Conservation (phyloP, 2,329 filamentous ascomycete genomes). For the Xylariales sp. region DNA sequence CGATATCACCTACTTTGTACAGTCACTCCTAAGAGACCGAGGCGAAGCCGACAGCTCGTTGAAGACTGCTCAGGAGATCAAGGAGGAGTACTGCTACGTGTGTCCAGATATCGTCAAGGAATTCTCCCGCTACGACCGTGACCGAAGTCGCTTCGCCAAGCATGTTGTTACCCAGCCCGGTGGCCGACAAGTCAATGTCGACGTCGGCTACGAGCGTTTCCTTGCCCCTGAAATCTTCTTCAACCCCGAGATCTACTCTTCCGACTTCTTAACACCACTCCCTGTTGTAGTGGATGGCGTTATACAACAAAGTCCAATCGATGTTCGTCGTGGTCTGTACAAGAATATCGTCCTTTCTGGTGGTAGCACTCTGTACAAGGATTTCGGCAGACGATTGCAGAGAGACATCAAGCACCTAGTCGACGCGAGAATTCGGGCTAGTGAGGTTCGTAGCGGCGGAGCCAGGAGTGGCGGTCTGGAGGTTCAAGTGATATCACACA, state of each 20-base stretch:
- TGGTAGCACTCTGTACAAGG: constrained; percentile 96
- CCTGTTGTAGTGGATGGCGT: constrained; percentile 93
- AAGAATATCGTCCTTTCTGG: constrained; percentile 99
- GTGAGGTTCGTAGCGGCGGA: constrained; percentile 85
- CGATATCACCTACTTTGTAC: constrained; percentile 98
- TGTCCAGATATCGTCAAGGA: constrained; percentile 99
- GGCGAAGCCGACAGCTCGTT: constrained; percentile 95
- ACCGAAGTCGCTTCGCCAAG: constrained; percentile 85
- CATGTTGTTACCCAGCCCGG: constrained; percentile 83
- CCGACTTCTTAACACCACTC: constrained; percentile 93
- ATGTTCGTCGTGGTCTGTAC: constrained; percentile 93
- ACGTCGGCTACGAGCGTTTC: constrained; percentile 97
- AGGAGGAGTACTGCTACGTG: constrained; percentile 98
- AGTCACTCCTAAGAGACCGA: constrained; percentile 90
- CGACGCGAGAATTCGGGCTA: constrained; percentile 86
- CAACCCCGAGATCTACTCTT: constrained; percentile 99
- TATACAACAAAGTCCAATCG: constrained; percentile 96
- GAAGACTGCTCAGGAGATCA: constrained; percentile 96
- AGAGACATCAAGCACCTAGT: constrained; percentile 96
- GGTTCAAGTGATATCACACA: constrained; percentile 95
- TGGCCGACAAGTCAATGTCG: constrained; percentile 77
- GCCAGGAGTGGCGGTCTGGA: constrained; percentile 92
- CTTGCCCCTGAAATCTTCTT: constrained; percentile 99
- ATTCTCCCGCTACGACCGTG: constrained; percentile 88
- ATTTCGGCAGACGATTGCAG: constrained; percentile 93